Evolutionary conservation across 306 rosid genomes (phyloP), one percentile per base, ranked within the genome.

Genomic region (Ammopiptanthus mongolicus): DNA sequence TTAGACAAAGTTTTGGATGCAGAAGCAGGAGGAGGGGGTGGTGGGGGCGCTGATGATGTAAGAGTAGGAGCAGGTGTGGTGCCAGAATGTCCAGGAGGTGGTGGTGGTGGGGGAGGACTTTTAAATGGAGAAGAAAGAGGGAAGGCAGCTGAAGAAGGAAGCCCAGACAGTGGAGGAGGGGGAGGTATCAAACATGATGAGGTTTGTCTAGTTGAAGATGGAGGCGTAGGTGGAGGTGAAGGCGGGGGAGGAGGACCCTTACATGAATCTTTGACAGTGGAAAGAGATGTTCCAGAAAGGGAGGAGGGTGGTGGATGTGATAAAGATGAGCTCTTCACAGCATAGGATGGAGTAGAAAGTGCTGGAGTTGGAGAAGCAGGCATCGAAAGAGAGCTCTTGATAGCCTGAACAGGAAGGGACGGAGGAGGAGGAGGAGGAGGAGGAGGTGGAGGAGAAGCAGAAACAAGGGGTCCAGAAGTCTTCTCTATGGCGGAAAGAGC

Each of bases 51-150:
- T 66, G n/a, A 61, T 75, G 88, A 66, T 66, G 78, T 51, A 52
- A 63, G 41, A 19, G 41, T 57, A 41, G 91, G 82, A 71, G 69
- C 58, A 70, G 78, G 41, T 63, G 79, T 22, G 31, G 85, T 59
- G 22, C 60, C 65, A 22, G 77, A 74, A 70, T 23, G 50, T 0
- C 17, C 6, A 63, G 85, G 88, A 68, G 90, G 88, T 22, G 88
- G 97, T 62, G 93, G 98, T 15, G 93, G 93, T 4, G 84, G 85
- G 18, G 84, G 89, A n/a, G 91, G 88, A 44, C 83, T 25, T 3
- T 25, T 51, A 69, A 77, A 18, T 60, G 75, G 23, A 57, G 67
- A 76, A 76, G 74, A 57, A 65, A 6, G 9, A 37, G 44, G n/a
- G 2, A 0, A 13, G 34, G 66, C 37, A 28, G 67, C 64, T 64